Conservation (phyloP, 805 yeast species). For the Metschnikowia cubensis region DNA sequence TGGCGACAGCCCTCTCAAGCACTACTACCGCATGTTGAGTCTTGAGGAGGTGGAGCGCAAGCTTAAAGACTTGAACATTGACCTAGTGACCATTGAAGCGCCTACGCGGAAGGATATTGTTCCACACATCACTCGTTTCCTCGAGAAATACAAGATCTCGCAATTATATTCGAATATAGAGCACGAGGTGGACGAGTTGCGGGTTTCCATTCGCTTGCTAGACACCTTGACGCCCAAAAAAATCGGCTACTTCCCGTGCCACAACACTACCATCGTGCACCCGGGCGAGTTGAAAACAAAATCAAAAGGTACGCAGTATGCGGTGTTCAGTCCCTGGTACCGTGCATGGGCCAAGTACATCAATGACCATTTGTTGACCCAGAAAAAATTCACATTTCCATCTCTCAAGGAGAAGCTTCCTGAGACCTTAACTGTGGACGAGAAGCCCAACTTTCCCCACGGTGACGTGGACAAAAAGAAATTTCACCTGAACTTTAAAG, state of each 20-base stretch:
- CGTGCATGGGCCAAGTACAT: constrained; percentile 34
- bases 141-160: constrained; percentile 20
- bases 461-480: constrained; percentile 17
- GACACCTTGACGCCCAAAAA: constrained; percentile 12
- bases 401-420: constrained; percentile 14
- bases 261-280: constrained; percentile 40
- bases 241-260: constrained; percentile 25
- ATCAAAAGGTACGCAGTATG: constrained; percentile 35
- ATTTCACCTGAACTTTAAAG: constrained; percentile 23
- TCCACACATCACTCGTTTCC: constrained; percentile 21
- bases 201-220: constrained; percentile 23
- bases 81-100: constrained; percentile 36
- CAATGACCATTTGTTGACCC: constrained; percentile 16
- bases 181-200: constrained; percentile 45
- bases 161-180: constrained; percentile 36
- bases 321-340: constrained; percentile 45
- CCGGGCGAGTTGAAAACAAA: constrained; percentile 36
- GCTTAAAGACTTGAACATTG: constrained; percentile 33
- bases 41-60: constrained; percentile 27
- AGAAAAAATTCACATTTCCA: constrained; percentile 12
- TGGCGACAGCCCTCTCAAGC: constrained; percentile 40
- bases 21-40: constrained; percentile 34
- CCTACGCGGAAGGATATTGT: constrained; percentile 29
- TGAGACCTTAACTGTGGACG: constrained; percentile 8
- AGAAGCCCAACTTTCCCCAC: constrained; percentile 13